A percentile compares a stretch with the other conserved stretches of the same genome.
phyloP scores from a whole-genome alignment of 768 basidiomycete genomes.

The Rhodotorula kratochvilovae region DNA sequence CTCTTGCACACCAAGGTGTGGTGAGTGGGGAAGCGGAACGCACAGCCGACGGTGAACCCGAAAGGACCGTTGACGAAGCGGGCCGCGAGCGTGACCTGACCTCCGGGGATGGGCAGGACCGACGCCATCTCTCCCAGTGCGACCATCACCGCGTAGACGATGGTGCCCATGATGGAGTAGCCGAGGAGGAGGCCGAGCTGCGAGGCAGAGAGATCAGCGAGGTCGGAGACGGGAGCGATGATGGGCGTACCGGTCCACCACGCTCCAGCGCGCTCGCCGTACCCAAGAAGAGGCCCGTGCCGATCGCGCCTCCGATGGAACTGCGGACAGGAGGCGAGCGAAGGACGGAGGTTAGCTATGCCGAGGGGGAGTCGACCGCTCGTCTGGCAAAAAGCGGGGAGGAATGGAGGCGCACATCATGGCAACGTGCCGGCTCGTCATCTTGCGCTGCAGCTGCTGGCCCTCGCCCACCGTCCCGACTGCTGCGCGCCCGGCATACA shows the following conservation, averaged over 20 bases:
- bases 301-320: background rate
- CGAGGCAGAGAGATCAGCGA: background rate
- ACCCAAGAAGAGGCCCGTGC: slow-evolving; percentile 46
- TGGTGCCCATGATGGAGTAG: slow-evolving; percentile 50
- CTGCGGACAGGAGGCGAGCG: background rate
- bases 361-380: no score
- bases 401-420: background rate
- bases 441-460: background rate
- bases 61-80: background rate
- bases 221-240: background rate
- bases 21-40: background rate
- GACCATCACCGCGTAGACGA: slow-evolving; percentile 43
- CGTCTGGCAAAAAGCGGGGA: background rate
- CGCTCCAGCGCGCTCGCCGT: slow-evolving; percentile 55
- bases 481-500: background rate
- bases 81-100: slow-evolving; percentile 46
- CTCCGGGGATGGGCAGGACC: slow-evolving; percentile 21
- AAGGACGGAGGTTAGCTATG: background rate
- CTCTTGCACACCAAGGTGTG: no score
- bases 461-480: background rate
- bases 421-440: background rate
- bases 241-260: slow-evolving; percentile 59
- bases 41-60: background rate
- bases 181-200: slow-evolving; percentile 63
- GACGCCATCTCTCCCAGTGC: slow-evolving; percentile 40